Evolutionary conservation across 2,329 filamentous ascomycete genomes (phyloP).

Genomic region (Hypoxylon sp.): DNA sequence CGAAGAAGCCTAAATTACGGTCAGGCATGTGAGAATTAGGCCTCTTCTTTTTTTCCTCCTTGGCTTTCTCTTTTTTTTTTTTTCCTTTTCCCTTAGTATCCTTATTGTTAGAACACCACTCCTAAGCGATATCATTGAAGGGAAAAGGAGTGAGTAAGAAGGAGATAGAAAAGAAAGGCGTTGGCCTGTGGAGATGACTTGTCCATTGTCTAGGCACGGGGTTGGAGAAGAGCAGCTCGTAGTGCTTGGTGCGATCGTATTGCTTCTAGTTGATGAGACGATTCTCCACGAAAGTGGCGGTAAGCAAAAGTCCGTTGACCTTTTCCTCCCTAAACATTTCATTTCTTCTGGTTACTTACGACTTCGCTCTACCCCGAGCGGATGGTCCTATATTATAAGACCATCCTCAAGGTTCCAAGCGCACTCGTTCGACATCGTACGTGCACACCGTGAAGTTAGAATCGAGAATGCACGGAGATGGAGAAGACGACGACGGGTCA

Average conservation of each 20-base stretch:
- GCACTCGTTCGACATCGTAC: conserved; percentile 44
- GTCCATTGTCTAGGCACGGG: not conserved
- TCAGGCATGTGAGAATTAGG: conserved; percentile 7
- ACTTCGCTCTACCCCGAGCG: conserved; percentile 21
- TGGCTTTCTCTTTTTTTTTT: not conserved
- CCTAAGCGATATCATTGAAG: conserved; percentile 3
- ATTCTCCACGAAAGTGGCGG: conserved; percentile 22
- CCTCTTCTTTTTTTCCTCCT: not conserved
- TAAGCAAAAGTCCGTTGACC: conserved; percentile 18
- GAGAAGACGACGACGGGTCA: conserved; percentile 3
- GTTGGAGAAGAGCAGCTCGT: conserved; percentile 14
- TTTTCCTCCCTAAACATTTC: not conserved
- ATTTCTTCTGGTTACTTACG: not conserved
- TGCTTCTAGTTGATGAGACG: conserved; percentile 28
- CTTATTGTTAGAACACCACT: not conserved
- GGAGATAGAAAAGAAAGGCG: not conserved
- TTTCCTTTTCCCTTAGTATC: not conserved
- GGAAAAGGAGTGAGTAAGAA: not conserved
- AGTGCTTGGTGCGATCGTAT: conserved; percentile 31
- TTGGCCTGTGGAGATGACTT: not conserved
- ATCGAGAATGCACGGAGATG: conserved; percentile 7
- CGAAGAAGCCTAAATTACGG: conserved; percentile 4
- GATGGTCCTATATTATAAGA: not conserved
- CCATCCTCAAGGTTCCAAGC: not conserved
- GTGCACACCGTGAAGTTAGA: conserved; percentile 23